Base-by-base conservation (phyloP, 2,329 filamentous ascomycete species). In the Colletotrichum acutatum region DNA sequence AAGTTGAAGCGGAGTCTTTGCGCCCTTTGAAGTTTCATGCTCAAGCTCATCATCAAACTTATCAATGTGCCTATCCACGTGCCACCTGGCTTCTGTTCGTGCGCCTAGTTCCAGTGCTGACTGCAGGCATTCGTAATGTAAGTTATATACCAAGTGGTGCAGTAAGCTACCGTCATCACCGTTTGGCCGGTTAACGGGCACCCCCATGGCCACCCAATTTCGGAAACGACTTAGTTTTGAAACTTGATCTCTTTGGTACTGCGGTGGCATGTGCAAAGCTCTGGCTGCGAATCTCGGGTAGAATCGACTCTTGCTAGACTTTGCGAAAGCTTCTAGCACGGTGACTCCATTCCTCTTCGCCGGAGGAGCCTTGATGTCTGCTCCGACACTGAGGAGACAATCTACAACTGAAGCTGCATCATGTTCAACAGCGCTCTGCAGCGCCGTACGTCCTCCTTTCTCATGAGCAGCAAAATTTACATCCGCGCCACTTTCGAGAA, bases 351-450 rank as follows among this genome's bases (percentile, higher is more conserved):
- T 5, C 2, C 11, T 11, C 5, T 58, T 32, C 2, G 63, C 63
- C 0, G 63, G 63, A 16, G 24, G 16, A 3, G 32, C 52, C n/a
- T 4, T 57, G 0, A 66, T 1, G 1, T 66, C 19, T 22, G 63
- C 63, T 46, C 14, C 26, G 3, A 3, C 63, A 12, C 30, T 53
- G 2, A 66, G 37, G 2, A 66, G 34, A 14, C 7, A 58, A 0
- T 14, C 7, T 22, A 9, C 19, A 1, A 66, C 5, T 3, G 14
- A 1, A 0, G 7, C 2, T 4, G 5, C 0, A 2, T 3, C 3
- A 8, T 1, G 0, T 26, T 58, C 32, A 5, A 66, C 12, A 3
- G 63, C 63, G 6, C 22, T 7, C 16, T 66, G 63, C 7, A 66
- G n/a, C 9, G 63, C 63, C 1, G 63, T 66, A 4, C 53, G 32